A percentile compares a stretch with the other conserved stretches of the same genome.
Conservation (phyloP, 768 basidiomycete species). For the Coprinellus micaceus region DNA sequence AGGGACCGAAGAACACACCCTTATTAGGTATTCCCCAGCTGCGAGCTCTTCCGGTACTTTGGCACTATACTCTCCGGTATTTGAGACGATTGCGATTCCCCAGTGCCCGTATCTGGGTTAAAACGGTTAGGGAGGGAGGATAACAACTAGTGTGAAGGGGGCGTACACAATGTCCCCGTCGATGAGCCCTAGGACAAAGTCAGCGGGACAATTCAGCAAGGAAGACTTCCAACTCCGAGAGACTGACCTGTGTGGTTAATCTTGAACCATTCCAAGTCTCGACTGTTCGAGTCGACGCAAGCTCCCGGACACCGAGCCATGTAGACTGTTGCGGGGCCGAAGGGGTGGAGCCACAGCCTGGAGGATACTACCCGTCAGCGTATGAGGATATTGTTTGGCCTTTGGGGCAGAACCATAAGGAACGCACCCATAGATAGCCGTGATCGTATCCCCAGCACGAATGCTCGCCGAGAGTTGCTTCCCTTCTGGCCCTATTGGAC, state of each 20-base stretch:
- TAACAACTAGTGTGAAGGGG: not conserved
- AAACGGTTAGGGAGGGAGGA: not conserved
- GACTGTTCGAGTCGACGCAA: slow-evolving; percentile 29
- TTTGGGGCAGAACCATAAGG: too few species aligned
- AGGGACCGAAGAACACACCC: slow-evolving; percentile 14
- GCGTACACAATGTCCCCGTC: slow-evolving; percentile 8
- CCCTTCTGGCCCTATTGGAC: slow-evolving; percentile 15
- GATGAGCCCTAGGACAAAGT: slow-evolving; percentile 2
- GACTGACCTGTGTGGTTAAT: slow-evolving; percentile 30
- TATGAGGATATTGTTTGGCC: too few species aligned
- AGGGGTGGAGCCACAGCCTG: slow-evolving; percentile 31
- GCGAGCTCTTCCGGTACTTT: slow-evolving; percentile 32
- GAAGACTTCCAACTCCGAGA: slow-evolving; percentile 23
- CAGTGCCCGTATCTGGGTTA: slow-evolving; percentile 22
- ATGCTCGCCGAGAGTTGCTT: slow-evolving; percentile 32
- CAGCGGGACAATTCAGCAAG: not conserved
- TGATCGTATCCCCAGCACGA: slow-evolving; percentile 29
- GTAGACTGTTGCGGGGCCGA: slow-evolving; percentile 34
- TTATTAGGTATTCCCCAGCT: slow-evolving; percentile 35
- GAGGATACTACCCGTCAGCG: too few species aligned
- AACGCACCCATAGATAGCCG: slow-evolving; percentile 30
- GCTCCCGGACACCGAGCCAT: slow-evolving; percentile 32
- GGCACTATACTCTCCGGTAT: slow-evolving; percentile 25
- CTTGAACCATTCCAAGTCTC: slow-evolving; percentile 35
- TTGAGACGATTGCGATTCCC: slow-evolving; percentile 26